phyloP scores from a whole-genome alignment of 805 yeast species.

The Wickerhamiella kurtzmanii region DNA sequence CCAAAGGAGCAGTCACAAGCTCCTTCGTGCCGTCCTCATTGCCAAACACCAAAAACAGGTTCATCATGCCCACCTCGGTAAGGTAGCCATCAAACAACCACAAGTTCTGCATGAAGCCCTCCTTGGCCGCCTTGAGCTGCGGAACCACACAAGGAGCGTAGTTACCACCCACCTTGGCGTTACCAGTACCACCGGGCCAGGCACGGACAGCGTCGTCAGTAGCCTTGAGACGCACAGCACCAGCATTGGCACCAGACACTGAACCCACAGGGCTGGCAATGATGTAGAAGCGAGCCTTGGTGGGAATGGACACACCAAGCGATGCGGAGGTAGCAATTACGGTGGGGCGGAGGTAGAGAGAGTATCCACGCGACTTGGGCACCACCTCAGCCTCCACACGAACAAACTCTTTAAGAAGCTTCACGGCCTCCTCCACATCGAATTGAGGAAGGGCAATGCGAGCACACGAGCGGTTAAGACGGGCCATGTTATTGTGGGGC shows the following conservation, averaged over 20 bases:
- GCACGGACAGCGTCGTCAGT: conserved; percentile 95
- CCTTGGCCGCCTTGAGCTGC: conserved; percentile 72
- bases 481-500: conserved; percentile 78
- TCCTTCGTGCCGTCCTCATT: conserved; percentile 70
- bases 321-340: conserved; percentile 83
- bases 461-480: conserved; percentile 80
- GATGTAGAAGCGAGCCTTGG: conserved; percentile 67
- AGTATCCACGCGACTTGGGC: conserved; percentile 78
- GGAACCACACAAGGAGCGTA: conserved; percentile 93
- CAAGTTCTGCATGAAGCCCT: conserved; percentile 91
- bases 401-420: conserved; percentile 63
- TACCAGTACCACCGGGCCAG: conserved; percentile 99
- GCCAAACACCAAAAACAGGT: conserved; percentile 76
- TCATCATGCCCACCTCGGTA: conserved; percentile 98
- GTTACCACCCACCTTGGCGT: conserved; percentile 92
- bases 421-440: conserved; percentile 62
- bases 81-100: conserved; percentile 84
- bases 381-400: conserved; percentile 62
- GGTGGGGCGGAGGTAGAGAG: conserved; percentile 88
- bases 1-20: conserved; percentile 90
- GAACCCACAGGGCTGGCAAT: conserved; percentile 96
- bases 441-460: conserved; percentile 84
- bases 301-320: conserved; percentile 76
- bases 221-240: conserved; percentile 88
- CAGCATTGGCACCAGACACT: conserved; percentile 82